Base-by-base conservation (phyloP, 371 early-diverging fungal species). In the Catenaria anguillulae region DNA sequence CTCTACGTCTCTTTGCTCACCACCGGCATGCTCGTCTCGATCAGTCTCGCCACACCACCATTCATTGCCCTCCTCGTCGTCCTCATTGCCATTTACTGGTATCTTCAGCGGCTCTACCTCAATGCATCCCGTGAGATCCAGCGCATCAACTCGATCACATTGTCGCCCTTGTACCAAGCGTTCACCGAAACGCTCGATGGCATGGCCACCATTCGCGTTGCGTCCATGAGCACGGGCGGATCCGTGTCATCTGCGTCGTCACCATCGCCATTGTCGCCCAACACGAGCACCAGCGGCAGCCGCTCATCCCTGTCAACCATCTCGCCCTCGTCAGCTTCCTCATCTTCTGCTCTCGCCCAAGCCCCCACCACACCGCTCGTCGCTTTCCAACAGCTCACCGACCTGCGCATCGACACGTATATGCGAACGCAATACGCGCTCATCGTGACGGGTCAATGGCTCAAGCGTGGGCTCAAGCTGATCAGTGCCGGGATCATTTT, bases 181-280 rank as follows among this genome's bases (percentile, higher is more conserved):
- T 81, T 80, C 56, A 70, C 75, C 0, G 82, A 84, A 56, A 78
- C 79, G 0, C 55, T 82, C 37, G 62, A 65, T 4, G 83, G 83
- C 0, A 58, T 80, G 33, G 61, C 69, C 6, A 80, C 81, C 0
- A 77, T 83, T 37, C 73, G 82, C 17, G 81, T n/a, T n/a, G n/a
- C n/a, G n/a, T n/a, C 81, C 0, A 82, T 81, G 69, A 79, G 81
- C 33, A 71, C 72, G 17, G 77, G 21, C 55, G 55, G 33, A n/a
- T n/a, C n/a, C n/a, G n/a, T n/a, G n/a, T n/a, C n/a, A n/a, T n/a
- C n/a, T n/a, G n/a, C n/a, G n/a, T n/a, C n/a, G n/a, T n/a, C n/a
- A n/a, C n/a, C n/a, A n/a, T n/a, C n/a, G n/a, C n/a, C n/a, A n/a
- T n/a, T n/a, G n/a, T n/a, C n/a, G n/a, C n/a, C n/a, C n/a, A n/a